Evolutionary conservation across 352 stramenopile genomes (phyloP), one percentile per base, ranked within the genome.

Genomic region (Pythium monospermum): DNA sequence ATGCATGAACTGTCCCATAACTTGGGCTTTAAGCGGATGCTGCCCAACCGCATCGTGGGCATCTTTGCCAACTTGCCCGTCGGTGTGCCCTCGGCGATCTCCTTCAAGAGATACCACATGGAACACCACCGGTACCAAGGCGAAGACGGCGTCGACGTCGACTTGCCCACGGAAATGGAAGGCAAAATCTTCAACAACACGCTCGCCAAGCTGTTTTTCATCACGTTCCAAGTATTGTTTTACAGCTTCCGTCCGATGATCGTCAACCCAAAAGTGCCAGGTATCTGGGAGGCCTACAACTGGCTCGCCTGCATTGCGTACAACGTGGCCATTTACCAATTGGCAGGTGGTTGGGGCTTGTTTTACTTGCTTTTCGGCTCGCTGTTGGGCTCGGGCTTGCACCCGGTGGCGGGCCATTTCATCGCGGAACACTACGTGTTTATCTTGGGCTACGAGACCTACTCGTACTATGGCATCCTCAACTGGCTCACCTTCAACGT

Each of bases 401-500:
- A 99, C 77, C 95, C 95, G 15, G 91, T 97, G 30, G 95, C 95
- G 11, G 95, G 92, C 45, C 96, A 99, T 75, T 98, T 98, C 62
- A 98, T 99, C 58, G 85, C 94, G 5, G 96, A 99, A 66, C 96
- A 99, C 73, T 98, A 98, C 66, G 85, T 96, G 36, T 97, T 98
- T 61, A 77, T 92, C 50, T 66, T 94, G 27, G 93, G 94, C 52
- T 86, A 97, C 49, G 94, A 98, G 69, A 99, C 96, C 32, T 98
- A 98, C 69, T 98, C 85, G 50, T 99, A 99, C 82, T 99, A 99
- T 66, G 96, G 96, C 55, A 85, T 88, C 21, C 76, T 98, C 28
- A 99, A 99, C 76, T 90, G 77, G 53, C 66, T 99, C 40, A 96
- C 91, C 38, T 98, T 98, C 64, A 98, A 99, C 71, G 96, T 99